Evolutionary conservation across 2,329 filamentous ascomycete species (phyloP).

Genomic region (Colletotrichum horii): DNA sequence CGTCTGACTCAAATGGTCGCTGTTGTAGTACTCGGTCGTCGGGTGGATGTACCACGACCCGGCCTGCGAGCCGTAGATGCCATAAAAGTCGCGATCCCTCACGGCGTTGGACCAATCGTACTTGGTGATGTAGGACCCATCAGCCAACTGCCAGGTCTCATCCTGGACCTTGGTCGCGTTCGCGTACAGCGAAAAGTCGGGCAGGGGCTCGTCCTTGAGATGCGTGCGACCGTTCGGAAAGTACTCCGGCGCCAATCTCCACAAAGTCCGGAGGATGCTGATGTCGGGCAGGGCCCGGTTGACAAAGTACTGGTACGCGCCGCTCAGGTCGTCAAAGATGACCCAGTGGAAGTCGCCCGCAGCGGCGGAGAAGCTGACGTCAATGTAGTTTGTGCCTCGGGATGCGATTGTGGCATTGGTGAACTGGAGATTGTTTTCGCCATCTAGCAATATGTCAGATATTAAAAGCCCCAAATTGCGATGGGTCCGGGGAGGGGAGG

Average conservation of each 20-base stretch:
- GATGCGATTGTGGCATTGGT: constrained; percentile 16
- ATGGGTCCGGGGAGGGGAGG: not conserved
- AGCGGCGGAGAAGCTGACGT: constrained; percentile 17
- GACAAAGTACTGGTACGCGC: constrained; percentile 23
- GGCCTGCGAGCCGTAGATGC: constrained; percentile 9
- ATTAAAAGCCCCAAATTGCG: not conserved
- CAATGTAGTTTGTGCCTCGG: constrained; percentile 12
- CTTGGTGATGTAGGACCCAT: constrained; percentile 19
- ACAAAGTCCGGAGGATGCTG: constrained; percentile 16
- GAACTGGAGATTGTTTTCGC: constrained; percentile 13
- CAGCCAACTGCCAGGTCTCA: constrained; percentile 18
- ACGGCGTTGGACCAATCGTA: constrained; percentile 22
- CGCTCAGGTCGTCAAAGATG: constrained; percentile 17
- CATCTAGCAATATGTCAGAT: constrained; percentile 10
- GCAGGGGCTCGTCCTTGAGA: constrained; percentile 15
- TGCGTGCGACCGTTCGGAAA: constrained; percentile 19
- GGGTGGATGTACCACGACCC: constrained; percentile 21
- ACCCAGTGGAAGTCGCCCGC: constrained; percentile 21
- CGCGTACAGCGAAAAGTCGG: constrained; percentile 19
- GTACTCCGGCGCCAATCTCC: constrained; percentile 14
- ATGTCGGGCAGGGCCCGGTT: constrained; percentile 20
- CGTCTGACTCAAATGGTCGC: constrained; percentile 18
- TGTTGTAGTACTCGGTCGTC: constrained; percentile 15
- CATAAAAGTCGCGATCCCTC: constrained; percentile 20
- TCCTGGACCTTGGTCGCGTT: constrained; percentile 20